phyloP scores from a whole-genome alignment of 2,329 filamentous ascomycete genomes.

The Diplodia sapinea region DNA sequence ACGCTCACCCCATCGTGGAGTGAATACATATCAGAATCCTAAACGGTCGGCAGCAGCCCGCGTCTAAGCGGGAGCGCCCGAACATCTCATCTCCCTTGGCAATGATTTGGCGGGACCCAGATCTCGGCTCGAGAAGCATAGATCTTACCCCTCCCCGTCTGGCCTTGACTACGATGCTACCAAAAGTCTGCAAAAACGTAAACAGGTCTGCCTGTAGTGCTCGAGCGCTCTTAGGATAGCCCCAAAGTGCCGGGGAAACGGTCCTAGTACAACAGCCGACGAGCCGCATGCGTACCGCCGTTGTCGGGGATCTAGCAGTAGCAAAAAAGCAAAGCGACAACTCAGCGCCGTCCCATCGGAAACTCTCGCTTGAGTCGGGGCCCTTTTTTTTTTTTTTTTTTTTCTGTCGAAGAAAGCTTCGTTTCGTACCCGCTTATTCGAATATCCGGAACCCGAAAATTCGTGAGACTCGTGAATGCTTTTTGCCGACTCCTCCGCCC shows the following conservation, averaged over 20 bases:
- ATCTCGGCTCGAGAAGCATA: neutral
- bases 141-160: constrained; percentile 8
- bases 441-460: neutral
- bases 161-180: neutral
- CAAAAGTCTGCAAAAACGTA: neutral
- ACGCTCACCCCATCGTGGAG: neutral
- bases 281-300: neutral
- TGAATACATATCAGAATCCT: neutral
- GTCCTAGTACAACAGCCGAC: neutral
- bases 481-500: neutral
- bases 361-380: neutral
- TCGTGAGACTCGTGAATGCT: neutral
- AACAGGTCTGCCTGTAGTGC: too few species aligned
- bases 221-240: neutral
- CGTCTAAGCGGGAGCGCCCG: constrained; percentile 8
- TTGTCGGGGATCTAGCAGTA: neutral
- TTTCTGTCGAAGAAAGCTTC: neutral
- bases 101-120: neutral
- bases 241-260: neutral
- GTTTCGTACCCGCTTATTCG: neutral
- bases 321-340: neutral
- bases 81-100: neutral
- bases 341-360: neutral
- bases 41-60: neutral
- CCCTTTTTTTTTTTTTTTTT: neutral